These are phyloP conservation scores for Sarocladiaceae sp. DNA, from an alignment of 2,329 filamentous ascomycete genomes.

Conservation along the genomic window DNA sequence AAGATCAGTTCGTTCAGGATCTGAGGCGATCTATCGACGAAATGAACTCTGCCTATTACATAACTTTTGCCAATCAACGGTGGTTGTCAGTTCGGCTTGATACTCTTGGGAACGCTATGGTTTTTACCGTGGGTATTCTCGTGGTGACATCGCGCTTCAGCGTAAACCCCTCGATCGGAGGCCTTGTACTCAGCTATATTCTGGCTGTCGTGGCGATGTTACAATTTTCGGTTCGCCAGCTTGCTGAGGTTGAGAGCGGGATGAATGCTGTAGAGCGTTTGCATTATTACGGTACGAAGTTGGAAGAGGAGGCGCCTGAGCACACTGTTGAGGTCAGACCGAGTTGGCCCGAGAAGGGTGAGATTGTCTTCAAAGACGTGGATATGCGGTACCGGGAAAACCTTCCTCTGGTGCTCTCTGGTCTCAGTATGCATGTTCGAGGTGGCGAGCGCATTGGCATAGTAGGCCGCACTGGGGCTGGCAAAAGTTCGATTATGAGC, in stretches of 20 bases:
- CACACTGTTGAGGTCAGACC: constrained; percentile 33
- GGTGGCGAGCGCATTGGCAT: constrained; percentile 91
- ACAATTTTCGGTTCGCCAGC: constrained; percentile 33
- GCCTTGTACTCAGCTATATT: constrained; percentile 25
- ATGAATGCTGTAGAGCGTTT: constrained; percentile 41
- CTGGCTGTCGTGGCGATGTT: constrained; percentile 14
- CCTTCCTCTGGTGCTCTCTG: constrained; percentile 79
- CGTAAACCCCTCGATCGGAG: constrained; percentile 13
- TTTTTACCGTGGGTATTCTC: neutral
- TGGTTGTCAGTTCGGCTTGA: neutral
- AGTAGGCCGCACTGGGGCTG: constrained; percentile 88
- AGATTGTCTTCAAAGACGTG: constrained; percentile 80
- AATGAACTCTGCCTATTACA: constrained; percentile 15
- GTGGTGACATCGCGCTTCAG: neutral
- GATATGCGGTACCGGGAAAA: constrained; percentile 80
- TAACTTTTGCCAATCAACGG: neutral
- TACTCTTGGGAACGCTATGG: neutral
- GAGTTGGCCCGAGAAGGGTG: constrained; percentile 80
- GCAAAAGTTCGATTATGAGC: constrained; percentile 75
- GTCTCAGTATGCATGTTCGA: constrained; percentile 80
- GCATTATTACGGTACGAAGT: constrained; percentile 34
- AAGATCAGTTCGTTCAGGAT: constrained; percentile 67
- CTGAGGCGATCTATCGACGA: constrained; percentile 23
- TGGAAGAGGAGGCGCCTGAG: constrained; percentile 26
- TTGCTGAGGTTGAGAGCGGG: constrained; percentile 31